Evolutionary conservation across 495 filamentous ascomycete genomes (phyloP).

Genomic region (Geoglossum glabrum): DNA sequence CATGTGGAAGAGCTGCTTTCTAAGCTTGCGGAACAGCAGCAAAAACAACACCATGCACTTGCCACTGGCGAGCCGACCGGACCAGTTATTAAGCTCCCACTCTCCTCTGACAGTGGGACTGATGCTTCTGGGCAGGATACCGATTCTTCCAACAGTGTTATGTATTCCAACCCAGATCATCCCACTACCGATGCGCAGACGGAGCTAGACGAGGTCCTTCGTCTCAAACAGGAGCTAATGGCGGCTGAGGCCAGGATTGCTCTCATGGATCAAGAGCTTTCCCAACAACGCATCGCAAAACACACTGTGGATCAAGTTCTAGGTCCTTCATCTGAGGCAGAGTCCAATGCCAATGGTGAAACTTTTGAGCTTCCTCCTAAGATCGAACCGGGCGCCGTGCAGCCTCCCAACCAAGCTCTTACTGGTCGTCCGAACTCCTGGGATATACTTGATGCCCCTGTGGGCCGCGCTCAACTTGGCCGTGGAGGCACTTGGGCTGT

Average conservation of each 20-base stretch:
- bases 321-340: conserved; percentile 37
- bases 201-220: conserved; percentile 28
- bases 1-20: conserved; percentile 40
- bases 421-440: conserved; percentile 38
- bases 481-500: conserved; percentile 49
- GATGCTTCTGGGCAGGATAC: not conserved
- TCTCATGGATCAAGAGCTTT: conserved; percentile 64
- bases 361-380: conserved; percentile 33
- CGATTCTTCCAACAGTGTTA: not conserved
- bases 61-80: conserved; percentile 25
- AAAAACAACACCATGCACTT: conserved; percentile 31
- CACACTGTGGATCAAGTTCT: conserved; percentile 57
- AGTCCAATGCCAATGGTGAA: conserved; percentile 25
- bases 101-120: conserved; percentile 9
- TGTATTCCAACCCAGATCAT: conserved; percentile 15
- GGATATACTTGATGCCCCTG: conserved; percentile 17
- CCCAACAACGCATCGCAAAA: conserved; percentile 54
- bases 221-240: conserved; percentile 52
- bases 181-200: conserved; percentile 25
- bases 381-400: conserved; percentile 32
- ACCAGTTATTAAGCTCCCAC: conserved; percentile 1
- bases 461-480: not conserved
- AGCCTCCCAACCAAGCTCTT: conserved; percentile 29
- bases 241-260: conserved; percentile 63
- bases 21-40: conserved; percentile 47